phyloP scores from a whole-genome alignment of 1,284 basidiomycete genomes.

The Vanrija humicola region DNA sequence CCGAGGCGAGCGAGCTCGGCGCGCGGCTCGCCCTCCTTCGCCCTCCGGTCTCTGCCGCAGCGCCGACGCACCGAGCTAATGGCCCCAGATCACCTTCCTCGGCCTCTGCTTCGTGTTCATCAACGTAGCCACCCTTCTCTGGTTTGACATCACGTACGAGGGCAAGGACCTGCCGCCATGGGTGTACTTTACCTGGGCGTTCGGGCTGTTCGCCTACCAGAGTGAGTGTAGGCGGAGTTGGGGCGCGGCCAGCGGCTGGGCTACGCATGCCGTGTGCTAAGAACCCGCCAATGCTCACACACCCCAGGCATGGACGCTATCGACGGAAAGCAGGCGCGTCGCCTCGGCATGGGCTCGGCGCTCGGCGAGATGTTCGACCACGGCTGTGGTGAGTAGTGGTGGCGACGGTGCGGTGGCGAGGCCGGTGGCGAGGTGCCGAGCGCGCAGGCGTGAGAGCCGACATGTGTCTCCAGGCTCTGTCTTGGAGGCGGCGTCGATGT shows the following conservation, averaged over 20 bases:
- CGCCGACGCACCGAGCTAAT: background rate
- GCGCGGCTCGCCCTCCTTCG: background rate
- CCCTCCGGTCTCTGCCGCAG: background rate
- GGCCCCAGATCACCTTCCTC: conserved; percentile 67
- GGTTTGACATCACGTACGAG: conserved; percentile 73
- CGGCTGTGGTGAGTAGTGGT: conserved; percentile 55
- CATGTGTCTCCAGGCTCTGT: background rate
- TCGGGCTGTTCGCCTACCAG: conserved; percentile 90
- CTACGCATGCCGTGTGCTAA: no score
- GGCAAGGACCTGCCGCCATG: conserved; percentile 66
- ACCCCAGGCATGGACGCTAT: conserved; percentile 50
- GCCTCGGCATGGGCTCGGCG: conserved; percentile 93
- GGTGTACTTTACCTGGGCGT: conserved; percentile 85
- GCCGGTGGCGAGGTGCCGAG: no score
- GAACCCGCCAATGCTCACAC: background rate
- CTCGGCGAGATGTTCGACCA: conserved; percentile 90
- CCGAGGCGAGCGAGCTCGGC: background rate
- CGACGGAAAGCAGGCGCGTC: conserved; percentile 83
- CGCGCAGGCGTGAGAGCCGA: no score
- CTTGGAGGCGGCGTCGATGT: background rate
- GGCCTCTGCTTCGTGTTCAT: conserved; percentile 76
- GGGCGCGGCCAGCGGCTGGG: no score
- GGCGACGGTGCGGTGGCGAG: no score
- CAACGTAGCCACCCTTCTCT: conserved; percentile 79
- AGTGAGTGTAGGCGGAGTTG: conserved; percentile 59